These are phyloP conservation scores for Cryptococcus sp. DNA, from an alignment of 1,284 basidiomycete genomes.

Conservation along the genomic window DNA sequence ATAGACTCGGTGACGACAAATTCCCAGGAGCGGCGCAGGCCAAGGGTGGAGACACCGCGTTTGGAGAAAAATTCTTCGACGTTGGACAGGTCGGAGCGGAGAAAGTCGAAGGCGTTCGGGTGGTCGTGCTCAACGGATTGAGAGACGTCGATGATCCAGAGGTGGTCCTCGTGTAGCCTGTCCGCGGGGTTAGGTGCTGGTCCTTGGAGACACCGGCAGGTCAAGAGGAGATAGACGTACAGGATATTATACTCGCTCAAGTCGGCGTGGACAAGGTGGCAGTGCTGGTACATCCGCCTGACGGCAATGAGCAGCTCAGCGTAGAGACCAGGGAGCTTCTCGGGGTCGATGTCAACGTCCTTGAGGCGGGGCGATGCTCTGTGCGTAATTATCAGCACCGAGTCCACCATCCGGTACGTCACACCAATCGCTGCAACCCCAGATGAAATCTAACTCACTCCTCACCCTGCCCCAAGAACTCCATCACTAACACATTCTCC, in stretches of 20 bases:
- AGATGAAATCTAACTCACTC: conserved; percentile 21
- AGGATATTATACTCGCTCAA: conserved; percentile 98
- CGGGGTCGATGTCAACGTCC: conserved; percentile 63
- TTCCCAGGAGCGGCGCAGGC: conserved; percentile 80
- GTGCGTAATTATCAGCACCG: not conserved
- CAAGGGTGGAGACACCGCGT: conserved; percentile 65
- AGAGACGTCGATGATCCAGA: conserved; percentile 96
- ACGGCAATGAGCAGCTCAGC: conserved; percentile 74
- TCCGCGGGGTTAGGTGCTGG: not conserved
- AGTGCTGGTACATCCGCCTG: conserved; percentile 81
- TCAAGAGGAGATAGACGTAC: conserved; percentile 53
- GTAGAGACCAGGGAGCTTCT: conserved; percentile 61
- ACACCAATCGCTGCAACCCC: not conserved
- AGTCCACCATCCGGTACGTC: not conserved
- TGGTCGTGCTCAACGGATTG: conserved; percentile 99
- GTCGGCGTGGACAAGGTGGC: conserved; percentile 95
- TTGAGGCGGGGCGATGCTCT: conserved; percentile 89
- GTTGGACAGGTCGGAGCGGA: conserved; percentile 88
- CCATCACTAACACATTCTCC: conserved; percentile 97
- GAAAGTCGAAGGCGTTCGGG: conserved; percentile 91
- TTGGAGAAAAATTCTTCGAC: conserved; percentile 87
- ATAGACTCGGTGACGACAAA: conserved; percentile 67
- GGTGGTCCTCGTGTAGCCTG: conserved; percentile 59
- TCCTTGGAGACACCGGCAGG: not conserved
- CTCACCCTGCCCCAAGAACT: conserved; percentile 76